phyloP scores from a whole-genome alignment of 495 filamentous ascomycete genomes.

The Cercophora samala region DNA sequence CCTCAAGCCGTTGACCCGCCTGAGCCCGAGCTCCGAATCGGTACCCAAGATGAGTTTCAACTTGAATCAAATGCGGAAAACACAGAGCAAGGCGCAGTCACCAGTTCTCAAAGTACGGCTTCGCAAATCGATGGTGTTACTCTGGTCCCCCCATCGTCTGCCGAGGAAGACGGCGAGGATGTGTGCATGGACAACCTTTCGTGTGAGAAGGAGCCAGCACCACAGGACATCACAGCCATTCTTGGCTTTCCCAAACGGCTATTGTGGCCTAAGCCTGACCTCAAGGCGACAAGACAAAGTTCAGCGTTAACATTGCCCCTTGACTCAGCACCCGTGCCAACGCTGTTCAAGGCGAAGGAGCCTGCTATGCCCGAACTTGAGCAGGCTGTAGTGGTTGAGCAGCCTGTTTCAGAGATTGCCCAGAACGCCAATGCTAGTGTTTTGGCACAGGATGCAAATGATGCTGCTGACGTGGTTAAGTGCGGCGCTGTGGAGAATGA shows the following conservation, averaged over 20 bases:
- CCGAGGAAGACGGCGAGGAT: background rate
- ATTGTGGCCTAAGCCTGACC: conserved; percentile 27
- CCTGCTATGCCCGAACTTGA: background rate
- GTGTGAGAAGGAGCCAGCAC: conserved; percentile 14
- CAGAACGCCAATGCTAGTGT: background rate
- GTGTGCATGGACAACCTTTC: conserved; percentile 20
- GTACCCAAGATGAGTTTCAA: background rate
- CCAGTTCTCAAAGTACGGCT: background rate
- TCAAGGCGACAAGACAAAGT: background rate
- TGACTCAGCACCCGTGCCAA: background rate
- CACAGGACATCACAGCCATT: conserved; percentile 13
- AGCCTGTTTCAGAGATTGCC: background rate
- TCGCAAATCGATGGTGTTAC: conserved; percentile 1
- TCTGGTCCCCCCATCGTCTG: background rate
- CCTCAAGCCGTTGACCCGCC: background rate
- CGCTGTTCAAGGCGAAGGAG: background rate
- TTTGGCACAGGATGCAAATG: background rate
- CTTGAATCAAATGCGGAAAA: background rate
- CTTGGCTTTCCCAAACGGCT: conserved; percentile 20
- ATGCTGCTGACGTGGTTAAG: background rate
- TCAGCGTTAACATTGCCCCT: background rate
- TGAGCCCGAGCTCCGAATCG: background rate
- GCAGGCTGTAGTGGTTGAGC: background rate
- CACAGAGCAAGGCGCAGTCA: background rate
- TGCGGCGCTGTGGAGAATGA: background rate